Percentiles rank a stretch among this genome's conserved stretches.
phyloP scores from a whole-genome alignment of 164 flowering plant genomes.

The Vitis rotundifolia region DNA sequence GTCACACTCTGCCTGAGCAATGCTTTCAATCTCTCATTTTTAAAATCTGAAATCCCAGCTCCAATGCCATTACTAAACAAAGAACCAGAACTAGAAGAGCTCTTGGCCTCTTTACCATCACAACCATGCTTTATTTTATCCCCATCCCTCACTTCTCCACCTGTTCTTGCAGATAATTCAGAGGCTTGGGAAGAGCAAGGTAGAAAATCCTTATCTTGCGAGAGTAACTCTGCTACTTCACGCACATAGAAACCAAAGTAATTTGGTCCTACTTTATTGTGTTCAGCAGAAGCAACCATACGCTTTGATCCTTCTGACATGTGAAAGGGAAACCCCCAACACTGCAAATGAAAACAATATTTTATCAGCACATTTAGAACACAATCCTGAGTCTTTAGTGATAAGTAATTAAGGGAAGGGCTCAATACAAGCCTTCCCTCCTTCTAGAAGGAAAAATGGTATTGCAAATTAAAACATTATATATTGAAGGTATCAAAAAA shows the following conservation, averaged over 20 bases:
- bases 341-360: too few relatives aligned
- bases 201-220: conserved; percentile 36
- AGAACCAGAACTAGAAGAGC: conserved; percentile 16
- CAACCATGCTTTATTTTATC: not conserved
- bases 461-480: too few relatives aligned
- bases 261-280: conserved; percentile 44
- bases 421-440: too few relatives aligned
- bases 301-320: conserved; percentile 35
- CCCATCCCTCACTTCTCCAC: conserved; percentile 7
- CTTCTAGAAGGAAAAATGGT: too few relatives aligned
- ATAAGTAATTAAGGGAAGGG: too few relatives aligned
- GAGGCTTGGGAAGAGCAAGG: conserved; percentile 18
- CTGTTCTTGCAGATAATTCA: conserved; percentile 11
- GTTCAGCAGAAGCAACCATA: conserved; percentile 19
- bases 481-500: too few relatives aligned
- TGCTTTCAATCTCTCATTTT: conserved; percentile 47
- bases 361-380: too few relatives aligned
- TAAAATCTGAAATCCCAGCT: conserved; percentile 38
- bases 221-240: conserved; percentile 44
- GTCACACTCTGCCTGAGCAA: conserved; percentile 49
- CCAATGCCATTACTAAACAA: conserved; percentile 46
- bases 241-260: conserved; percentile 50
- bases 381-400: too few relatives aligned
- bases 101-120: conserved; percentile 10
- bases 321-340: conserved; percentile 3